A percentile compares a stretch with the other conserved stretches of the same genome.
Evolutionary conservation across 169 alveolate species (phyloP).

Genomic region (Toxoplasma gondii): DNA sequence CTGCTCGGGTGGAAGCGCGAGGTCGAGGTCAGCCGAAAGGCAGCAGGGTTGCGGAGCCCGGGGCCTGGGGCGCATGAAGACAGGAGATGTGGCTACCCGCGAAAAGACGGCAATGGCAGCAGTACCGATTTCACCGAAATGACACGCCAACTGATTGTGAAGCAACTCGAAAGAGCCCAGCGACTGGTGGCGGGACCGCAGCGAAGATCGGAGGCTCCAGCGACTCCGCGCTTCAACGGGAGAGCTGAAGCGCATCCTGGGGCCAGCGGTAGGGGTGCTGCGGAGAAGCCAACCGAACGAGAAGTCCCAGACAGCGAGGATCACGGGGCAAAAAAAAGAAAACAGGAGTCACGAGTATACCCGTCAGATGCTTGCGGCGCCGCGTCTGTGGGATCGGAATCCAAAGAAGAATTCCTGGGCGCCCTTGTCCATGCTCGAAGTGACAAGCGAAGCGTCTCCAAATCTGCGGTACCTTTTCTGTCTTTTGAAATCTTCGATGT

Average conservation of each 20-base stretch:
- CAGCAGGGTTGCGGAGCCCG: neutral
- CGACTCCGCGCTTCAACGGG: too few relatives aligned
- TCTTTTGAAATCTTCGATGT: conserved; percentile 82
- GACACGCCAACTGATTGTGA: neutral
- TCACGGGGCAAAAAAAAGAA: too few relatives aligned
- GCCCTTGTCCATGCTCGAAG: neutral
- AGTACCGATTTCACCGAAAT: neutral
- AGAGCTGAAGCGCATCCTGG: too few relatives aligned
- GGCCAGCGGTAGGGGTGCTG: too few relatives aligned
- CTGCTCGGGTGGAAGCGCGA: conserved; percentile 28
- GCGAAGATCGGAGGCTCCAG: neutral
- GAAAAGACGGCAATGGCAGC: neutral
- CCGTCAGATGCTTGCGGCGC: too few relatives aligned
- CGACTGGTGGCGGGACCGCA: neutral
- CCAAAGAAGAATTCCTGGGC: too few relatives aligned
- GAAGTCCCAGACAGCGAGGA: too few relatives aligned
- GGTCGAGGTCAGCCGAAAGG: neutral
- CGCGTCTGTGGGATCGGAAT: too few relatives aligned
- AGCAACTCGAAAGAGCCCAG: neutral
- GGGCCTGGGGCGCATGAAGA: neutral
- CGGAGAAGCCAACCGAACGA: too few relatives aligned
- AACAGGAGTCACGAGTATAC: too few relatives aligned
- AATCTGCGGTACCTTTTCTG: conserved; percentile 12
- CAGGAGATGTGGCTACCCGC: neutral
- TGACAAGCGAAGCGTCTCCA: neutral